Evolutionary conservation across 331 rosid genomes (phyloP).

Genomic region (Ulmus americana): DNA sequence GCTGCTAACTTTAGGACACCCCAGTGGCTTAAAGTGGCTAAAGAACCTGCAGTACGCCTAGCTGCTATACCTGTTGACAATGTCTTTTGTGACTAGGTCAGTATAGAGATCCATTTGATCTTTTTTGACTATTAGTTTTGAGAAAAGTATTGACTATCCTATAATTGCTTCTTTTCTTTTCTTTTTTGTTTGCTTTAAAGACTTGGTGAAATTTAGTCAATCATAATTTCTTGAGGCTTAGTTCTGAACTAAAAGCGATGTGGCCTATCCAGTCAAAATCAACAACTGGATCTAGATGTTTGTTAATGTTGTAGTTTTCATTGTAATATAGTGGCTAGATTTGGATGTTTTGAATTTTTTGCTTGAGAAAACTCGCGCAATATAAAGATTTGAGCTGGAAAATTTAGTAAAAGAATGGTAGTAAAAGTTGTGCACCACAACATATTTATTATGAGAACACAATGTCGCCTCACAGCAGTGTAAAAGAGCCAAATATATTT

Average conservation of each 20-base stretch:
- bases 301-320: too few relatives aligned
- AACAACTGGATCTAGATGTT: too few relatives aligned
- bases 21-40: constrained; percentile 80
- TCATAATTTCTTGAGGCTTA: neutral
- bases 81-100: constrained; percentile 85
- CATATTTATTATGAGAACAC: too few relatives aligned
- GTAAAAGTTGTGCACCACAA: too few relatives aligned
- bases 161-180: too few relatives aligned
- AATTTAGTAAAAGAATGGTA: too few relatives aligned
- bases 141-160: neutral
- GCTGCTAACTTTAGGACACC: constrained; percentile 96
- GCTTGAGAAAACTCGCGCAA: too few relatives aligned
- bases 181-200: neutral
- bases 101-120: constrained; percentile 10
- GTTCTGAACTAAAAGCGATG: neutral
- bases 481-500: too few relatives aligned
- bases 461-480: too few relatives aligned
- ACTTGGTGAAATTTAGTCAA: neutral
- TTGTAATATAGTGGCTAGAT: too few relatives aligned
- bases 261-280: neutral
- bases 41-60: constrained; percentile 82
- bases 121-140: neutral
- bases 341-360: too few relatives aligned
- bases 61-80: constrained; percentile 85
- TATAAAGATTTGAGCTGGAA: too few relatives aligned